Conservation (phyloP, 176 grass and related monocot genomes). For the Phragmites australis region DNA sequence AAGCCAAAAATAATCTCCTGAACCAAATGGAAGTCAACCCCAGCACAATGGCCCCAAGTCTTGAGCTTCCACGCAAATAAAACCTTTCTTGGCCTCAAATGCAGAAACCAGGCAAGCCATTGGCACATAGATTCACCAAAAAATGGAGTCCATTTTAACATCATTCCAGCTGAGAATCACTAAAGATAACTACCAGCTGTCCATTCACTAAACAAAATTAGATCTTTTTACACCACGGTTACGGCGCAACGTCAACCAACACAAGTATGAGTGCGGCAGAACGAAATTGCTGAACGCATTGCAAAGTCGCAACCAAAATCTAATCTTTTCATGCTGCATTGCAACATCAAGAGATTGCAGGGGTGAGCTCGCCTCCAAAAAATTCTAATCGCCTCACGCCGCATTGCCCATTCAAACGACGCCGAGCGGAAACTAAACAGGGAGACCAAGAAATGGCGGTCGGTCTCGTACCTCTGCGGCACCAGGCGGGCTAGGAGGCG, state of each 20-base stretch:
- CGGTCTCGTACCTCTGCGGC: conserved; percentile 65
- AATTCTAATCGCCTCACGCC: conserved; percentile 14
- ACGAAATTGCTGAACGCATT: conserved; percentile 4
- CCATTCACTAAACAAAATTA: conserved; percentile 18
- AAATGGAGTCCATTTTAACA: conserved; percentile 2
- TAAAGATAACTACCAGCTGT: conserved; percentile 6
- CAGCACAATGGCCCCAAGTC: conserved; percentile 15
- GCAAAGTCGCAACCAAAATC: conserved; percentile 1
- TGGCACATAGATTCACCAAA: not conserved
- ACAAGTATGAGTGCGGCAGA: not conserved
- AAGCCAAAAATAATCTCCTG: conserved; percentile 30
- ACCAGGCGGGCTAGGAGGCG: conserved; percentile 60
- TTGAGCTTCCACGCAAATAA: conserved; percentile 2
- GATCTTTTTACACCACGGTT: not conserved
- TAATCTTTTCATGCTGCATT: not conserved
- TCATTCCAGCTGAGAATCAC: not conserved
- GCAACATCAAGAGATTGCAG: conserved; percentile 5
- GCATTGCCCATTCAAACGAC: not conserved
- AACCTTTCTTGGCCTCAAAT: conserved; percentile 10
- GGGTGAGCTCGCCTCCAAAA: not conserved
- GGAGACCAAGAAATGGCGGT: not conserved
- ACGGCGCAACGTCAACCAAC: not conserved
- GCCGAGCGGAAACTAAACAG: not conserved
- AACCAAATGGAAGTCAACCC: conserved; percentile 47
- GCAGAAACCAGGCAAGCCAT: not conserved